Percentiles rank a stretch among this genome's conserved stretches.
phyloP scores from a whole-genome alignment of 169 alveolate species.

The Plasmodium relictum region DNA sequence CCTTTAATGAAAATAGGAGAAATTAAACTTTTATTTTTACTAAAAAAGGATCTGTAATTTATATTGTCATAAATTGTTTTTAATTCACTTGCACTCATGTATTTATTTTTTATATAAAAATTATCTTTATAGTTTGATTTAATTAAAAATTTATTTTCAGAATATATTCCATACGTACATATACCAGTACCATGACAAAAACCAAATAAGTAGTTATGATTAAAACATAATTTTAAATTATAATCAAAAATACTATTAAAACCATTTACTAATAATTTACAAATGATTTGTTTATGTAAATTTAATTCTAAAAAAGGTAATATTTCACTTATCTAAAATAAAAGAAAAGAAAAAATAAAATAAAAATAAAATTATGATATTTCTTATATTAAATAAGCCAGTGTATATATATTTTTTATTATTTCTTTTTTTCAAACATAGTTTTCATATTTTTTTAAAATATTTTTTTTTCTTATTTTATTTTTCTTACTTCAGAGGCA shows the following conservation, averaged over 20 bases:
- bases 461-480: background rate
- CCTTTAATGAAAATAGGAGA: constrained; percentile 60
- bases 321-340: constrained; percentile 53
- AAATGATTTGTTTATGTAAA: constrained; percentile 75
- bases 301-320: constrained; percentile 76
- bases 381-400: background rate
- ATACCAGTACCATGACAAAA: constrained; percentile 72
- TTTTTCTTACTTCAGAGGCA: constrained; percentile 61
- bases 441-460: background rate
- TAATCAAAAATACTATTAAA: constrained; percentile 70
- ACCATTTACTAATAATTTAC: constrained; percentile 71
- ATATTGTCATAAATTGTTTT: constrained; percentile 65
- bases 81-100: constrained; percentile 19
- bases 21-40: constrained; percentile 56
- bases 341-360: background rate
- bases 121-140: constrained; percentile 73
- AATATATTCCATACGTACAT: constrained; percentile 55
- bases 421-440: background rate
- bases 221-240: constrained; percentile 59
- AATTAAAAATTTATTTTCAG: constrained; percentile 59
- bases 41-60: constrained; percentile 65
- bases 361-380: background rate
- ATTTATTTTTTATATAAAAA: constrained; percentile 45
- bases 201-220: constrained; percentile 57
- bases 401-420: background rate